These are phyloP conservation scores for Chlorella variabilis DNA, from an alignment of 163 green algal species.

Conservation along the genomic window DNA sequence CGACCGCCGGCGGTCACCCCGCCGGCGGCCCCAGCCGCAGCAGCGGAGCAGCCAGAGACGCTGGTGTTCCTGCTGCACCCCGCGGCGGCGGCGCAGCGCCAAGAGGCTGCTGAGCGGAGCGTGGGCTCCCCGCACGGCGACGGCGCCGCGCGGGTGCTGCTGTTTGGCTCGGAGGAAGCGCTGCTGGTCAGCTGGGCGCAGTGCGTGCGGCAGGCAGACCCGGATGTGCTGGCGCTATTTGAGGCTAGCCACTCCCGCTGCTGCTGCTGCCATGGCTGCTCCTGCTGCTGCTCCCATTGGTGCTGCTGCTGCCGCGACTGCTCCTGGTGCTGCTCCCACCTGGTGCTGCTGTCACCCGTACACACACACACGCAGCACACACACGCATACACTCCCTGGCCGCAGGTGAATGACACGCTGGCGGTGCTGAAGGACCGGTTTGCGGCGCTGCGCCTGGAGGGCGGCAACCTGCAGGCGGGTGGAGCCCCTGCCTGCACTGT, in stretches of 20 bases:
- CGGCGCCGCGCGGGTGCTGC: conserved; percentile 37
- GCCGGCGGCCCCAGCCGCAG: background rate
- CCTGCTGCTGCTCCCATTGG: no score
- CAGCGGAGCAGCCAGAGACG: background rate
- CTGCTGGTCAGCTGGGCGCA: conserved; percentile 60
- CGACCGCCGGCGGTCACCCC: background rate
- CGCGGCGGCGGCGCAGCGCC: background rate
- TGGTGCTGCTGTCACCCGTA: no score
- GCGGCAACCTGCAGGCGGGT: conserved; percentile 6
- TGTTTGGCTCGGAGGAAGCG: conserved; percentile 47
- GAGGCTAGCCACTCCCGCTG: conserved; percentile 52
- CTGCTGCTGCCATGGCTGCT: no score
- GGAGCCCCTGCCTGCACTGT: background rate
- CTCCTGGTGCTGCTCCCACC: no score
- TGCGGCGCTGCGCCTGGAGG: conserved; percentile 55
- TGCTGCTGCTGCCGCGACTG: no score
- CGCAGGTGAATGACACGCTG: conserved; percentile 70
- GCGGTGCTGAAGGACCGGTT: conserved; percentile 65
- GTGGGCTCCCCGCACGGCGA: background rate
- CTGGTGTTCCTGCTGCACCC: conserved; percentile 33
- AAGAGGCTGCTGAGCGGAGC: background rate
- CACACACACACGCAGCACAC: no score
- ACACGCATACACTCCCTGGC: no score
- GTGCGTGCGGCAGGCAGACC: conserved; percentile 59
- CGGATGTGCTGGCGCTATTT: conserved; percentile 70